phyloP scores from a whole-genome alignment of 768 basidiomycete species.

The Inosperma sp. region DNA sequence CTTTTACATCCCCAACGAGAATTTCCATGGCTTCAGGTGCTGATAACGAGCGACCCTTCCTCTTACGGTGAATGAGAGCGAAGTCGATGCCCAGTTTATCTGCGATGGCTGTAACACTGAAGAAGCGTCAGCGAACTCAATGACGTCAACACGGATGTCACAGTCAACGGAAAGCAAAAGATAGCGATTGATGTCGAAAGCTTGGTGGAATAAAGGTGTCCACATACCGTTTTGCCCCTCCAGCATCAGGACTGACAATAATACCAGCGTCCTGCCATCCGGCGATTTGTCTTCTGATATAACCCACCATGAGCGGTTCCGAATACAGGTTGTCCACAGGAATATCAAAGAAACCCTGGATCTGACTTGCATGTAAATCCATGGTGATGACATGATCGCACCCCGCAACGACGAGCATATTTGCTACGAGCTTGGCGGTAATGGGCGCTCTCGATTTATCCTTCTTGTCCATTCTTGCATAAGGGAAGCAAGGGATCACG shows the following conservation, averaged over 20 bases:
- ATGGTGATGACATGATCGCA: constrained; percentile 99
- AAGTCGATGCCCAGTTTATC: constrained; percentile 95
- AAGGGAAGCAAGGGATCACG: constrained; percentile 97
- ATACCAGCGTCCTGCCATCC: constrained; percentile 78
- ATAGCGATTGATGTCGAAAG: constrained; percentile 5
- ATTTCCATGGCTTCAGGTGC: constrained; percentile 85
- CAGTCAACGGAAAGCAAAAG: constrained; percentile 8
- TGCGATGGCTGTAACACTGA: constrained; percentile 87
- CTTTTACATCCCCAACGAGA: constrained; percentile 89
- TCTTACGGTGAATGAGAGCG: constrained; percentile 90
- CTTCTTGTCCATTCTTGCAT: constrained; percentile 97
- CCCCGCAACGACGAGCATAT: constrained; percentile 95
- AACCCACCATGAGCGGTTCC: constrained; percentile 91
- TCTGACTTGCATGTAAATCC: constrained; percentile 96
- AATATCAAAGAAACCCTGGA: constrained; percentile 98
- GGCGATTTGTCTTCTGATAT: constrained; percentile 82
- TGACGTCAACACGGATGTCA: background rate
- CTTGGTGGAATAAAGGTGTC: background rate
- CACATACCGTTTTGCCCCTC: constrained; percentile 93
- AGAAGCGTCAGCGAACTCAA: constrained; percentile 7
- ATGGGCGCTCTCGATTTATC: constrained; percentile 95
- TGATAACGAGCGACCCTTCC: constrained; percentile 60
- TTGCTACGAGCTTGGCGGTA: constrained; percentile 96
- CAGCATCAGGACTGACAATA: constrained; percentile 95
- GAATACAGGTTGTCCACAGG: constrained; percentile 97